phyloP scores from a whole-genome alignment of 139 green algal species.

The Chlorella sp. region DNA sequence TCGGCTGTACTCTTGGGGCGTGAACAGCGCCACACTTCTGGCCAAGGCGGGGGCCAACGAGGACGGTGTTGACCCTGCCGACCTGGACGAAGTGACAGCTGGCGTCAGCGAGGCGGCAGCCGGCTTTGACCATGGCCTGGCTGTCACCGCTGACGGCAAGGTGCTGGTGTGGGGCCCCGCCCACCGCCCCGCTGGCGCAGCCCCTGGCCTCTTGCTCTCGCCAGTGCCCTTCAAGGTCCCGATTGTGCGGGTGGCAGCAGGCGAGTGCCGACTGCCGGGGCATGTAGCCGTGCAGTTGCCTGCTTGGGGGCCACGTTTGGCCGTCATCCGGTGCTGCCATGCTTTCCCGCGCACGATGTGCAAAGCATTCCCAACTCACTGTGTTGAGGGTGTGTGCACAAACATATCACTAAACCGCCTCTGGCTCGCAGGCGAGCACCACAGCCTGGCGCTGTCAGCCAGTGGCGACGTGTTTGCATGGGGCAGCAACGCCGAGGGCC shows the following conservation, averaged over 20 bases:
- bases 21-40: constrained; percentile 47
- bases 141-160: constrained; percentile 21
- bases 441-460: constrained; percentile 80
- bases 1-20: constrained; percentile 74
- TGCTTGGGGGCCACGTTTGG: too few species aligned
- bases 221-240: constrained; percentile 26
- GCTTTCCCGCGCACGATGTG: too few species aligned
- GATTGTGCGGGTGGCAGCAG: constrained; percentile 58
- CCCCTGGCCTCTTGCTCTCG: constrained; percentile 12
- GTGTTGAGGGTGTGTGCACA: too few species aligned
- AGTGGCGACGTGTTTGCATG: constrained; percentile 84
- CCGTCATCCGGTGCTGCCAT: too few species aligned
- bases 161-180: constrained; percentile 36
- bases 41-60: constrained; percentile 45
- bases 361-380: too few species aligned
- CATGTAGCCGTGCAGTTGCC: too few species aligned
- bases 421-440: constrained; percentile 82
- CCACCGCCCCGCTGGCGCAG: neutral
- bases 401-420: neutral
- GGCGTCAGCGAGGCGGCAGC: constrained; percentile 15
- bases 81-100: constrained; percentile 18
- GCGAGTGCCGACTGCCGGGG: neutral
- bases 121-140: constrained; percentile 40
- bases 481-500: constrained; percentile 74
- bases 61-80: constrained; percentile 11